Evolutionary conservation across 495 filamentous ascomycete genomes (phyloP), one percentile per base, ranked within the genome.

Genomic region (Penicillium roqueforti): DNA sequence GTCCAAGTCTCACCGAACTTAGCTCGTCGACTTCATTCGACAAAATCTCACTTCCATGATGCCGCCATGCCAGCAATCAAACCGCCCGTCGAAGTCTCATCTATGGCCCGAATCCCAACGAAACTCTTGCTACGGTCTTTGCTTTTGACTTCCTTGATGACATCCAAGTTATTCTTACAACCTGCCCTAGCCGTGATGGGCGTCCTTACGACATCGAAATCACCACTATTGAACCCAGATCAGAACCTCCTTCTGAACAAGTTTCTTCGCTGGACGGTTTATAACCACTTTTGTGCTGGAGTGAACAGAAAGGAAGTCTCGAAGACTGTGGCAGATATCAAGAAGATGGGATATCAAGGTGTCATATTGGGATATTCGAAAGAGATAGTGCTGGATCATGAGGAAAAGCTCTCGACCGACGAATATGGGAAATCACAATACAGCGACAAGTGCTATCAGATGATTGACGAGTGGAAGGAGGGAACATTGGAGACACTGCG

Each of bases 231-330:
- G 14, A 80, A 82, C 57, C 80, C 83, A 7, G 82, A 86, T 58
- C 69, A 64, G 42, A 87, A 87, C 54, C 71, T 69, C 0, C 14
- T 84, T 10, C 72, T 87, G 1, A 75, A 76, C 31, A 73, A 68
- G 51, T 61, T 88, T 28, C 75, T 95, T 19, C 86, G 88, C 59
- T 79, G 84, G 57, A 92, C 87, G 0, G 89, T 95, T 57, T 93
- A 95, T 64, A 78, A 81, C 51, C 88, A 95, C 60, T 95, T 92
- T 62, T 92, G 89, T 65, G 87, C 87, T 1, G 89, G 89, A 16
- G 84, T 89, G 60, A 87, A 81, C 38, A 67, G 70, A 0, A 52
- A 61, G 3, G 87, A 92, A 61, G 85, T 92, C 14, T 62, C 67
- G 7, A 68, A 60, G 28, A 88, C 84, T 0, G 78, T 88, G 42